A percentile compares a stretch with the other conserved stretches of the same genome.
Conservation (phyloP, 1,139 yeast species). For the Geotrichum fermentans region DNA sequence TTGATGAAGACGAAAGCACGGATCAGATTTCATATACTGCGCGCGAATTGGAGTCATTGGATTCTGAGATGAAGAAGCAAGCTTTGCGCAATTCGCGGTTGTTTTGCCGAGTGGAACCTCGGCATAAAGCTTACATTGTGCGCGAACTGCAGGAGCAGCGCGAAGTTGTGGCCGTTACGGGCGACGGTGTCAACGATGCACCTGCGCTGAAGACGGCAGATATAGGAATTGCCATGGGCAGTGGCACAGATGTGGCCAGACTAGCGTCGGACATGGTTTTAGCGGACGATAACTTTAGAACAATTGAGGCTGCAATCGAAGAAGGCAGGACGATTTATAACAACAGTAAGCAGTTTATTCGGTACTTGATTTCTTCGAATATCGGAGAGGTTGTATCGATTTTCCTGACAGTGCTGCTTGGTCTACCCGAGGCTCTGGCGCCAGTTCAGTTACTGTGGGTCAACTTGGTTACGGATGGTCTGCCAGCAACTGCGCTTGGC, state of each 20-base stretch:
- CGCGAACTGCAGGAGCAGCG: slow-evolving; percentile 48
- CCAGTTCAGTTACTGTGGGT: slow-evolving; percentile 39
- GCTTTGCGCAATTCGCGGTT: slow-evolving; percentile 33
- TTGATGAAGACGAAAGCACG: slow-evolving; percentile 42
- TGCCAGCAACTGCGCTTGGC: slow-evolving; percentile 40
- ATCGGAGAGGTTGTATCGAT: slow-evolving; percentile 46
- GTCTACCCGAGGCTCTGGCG: slow-evolving; percentile 36
- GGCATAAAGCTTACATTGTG: slow-evolving; percentile 48
- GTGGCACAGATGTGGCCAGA: slow-evolving; percentile 54
- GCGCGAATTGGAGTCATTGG: slow-evolving; percentile 41
- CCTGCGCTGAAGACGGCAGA: slow-evolving; percentile 98
- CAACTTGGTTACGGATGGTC: slow-evolving; percentile 37
- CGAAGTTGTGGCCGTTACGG: slow-evolving; percentile 44
- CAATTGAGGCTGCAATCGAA: slow-evolving; percentile 50
- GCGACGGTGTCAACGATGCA: slow-evolving; percentile 91
- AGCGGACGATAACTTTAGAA: slow-evolving; percentile 47
- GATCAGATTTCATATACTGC: slow-evolving; percentile 42
- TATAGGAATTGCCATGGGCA: slow-evolving; percentile 68
- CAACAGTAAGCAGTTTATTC: slow-evolving; percentile 47
- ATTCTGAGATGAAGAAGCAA: slow-evolving; percentile 25
- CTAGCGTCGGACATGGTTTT: slow-evolving; percentile 56
- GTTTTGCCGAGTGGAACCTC: slow-evolving; percentile 54
- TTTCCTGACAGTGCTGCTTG: slow-evolving; percentile 34
- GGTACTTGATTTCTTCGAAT: slow-evolving; percentile 48
- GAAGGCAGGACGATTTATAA: slow-evolving; percentile 49